These are phyloP conservation scores for Chenopodium berlandieri DNA, from an alignment of 148 eudicot genomes.

Conservation along the genomic window DNA sequence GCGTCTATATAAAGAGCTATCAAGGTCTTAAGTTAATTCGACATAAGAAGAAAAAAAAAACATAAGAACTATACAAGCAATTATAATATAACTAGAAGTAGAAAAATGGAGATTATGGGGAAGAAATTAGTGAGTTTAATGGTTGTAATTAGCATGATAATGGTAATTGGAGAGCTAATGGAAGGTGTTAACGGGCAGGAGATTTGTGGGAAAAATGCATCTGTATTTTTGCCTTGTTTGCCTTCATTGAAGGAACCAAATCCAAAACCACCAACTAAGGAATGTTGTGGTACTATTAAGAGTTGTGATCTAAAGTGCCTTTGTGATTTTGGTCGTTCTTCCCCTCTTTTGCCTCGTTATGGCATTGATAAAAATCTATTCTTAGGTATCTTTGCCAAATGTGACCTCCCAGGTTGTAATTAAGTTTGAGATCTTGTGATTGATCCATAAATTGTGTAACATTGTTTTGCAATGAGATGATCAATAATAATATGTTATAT, in stretches of 20 bases:
- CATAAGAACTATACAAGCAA: too few species aligned
- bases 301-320: constrained; percentile 23
- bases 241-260: constrained; percentile 5
- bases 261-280: constrained; percentile 22
- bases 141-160: constrained; percentile 9
- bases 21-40: not conserved
- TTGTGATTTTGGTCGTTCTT: constrained; percentile 13
- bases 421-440: not conserved
- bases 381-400: constrained; percentile 27
- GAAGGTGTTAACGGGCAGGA: constrained; percentile 6
- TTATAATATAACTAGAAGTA: not conserved
- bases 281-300: constrained; percentile 15
- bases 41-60: not conserved
- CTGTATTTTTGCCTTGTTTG: not conserved
- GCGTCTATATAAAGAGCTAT: not conserved
- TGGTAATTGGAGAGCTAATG: not conserved
- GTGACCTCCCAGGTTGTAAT: constrained; percentile 27
- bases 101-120: constrained; percentile 4
- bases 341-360: constrained; percentile 27
- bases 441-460: not conserved
- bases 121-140: not conserved
- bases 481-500: not conserved
- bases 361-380: constrained; percentile 14
- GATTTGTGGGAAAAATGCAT: not conserved
- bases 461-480: not conserved